phyloP scores from a whole-genome alignment of 345 rosid genomes.

The Linum lewisii region DNA sequence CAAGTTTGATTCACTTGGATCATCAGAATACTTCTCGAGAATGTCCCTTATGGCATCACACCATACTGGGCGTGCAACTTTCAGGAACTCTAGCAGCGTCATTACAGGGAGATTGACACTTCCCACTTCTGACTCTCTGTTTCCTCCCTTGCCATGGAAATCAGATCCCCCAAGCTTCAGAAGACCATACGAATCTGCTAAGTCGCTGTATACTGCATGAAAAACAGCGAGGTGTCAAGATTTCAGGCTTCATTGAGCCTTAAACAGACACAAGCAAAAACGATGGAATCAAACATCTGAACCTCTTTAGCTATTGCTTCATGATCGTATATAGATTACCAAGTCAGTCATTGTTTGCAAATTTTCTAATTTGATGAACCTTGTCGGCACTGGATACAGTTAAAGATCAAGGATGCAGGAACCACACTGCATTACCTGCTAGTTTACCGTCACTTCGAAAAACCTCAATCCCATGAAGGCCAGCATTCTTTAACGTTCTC shows the following conservation, averaged over 20 bases:
- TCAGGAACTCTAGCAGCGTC: conserved; percentile 55
- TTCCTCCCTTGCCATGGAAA: conserved; percentile 81
- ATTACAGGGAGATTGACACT: conserved; percentile 69
- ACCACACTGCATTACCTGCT: conserved; percentile 34
- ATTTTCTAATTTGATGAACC: no score
- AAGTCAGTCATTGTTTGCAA: no score
- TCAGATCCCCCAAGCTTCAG: conserved; percentile 94
- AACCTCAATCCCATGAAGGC: conserved; percentile 89
- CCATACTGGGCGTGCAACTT: conserved; percentile 78
- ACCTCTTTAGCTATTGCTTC: no score
- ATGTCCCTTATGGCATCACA: conserved; percentile 48
- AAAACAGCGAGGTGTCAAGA: background rate
- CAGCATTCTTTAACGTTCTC: conserved; percentile 59
- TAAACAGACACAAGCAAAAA: no score
- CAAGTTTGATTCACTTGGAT: conserved; percentile 57
- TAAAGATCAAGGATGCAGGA: background rate
- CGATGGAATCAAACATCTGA: no score
- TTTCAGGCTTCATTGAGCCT: no score
- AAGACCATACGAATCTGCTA: conserved; percentile 69
- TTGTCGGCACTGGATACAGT: background rate
- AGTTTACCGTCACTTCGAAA: conserved; percentile 78
- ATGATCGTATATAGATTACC: no score
- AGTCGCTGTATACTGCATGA: conserved; percentile 52
- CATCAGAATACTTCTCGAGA: conserved; percentile 40
- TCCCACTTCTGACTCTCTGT: conserved; percentile 71